Base-by-base conservation (phyloP, 2,329 filamentous ascomycete genomes). In the Alternaria arbusti region DNA sequence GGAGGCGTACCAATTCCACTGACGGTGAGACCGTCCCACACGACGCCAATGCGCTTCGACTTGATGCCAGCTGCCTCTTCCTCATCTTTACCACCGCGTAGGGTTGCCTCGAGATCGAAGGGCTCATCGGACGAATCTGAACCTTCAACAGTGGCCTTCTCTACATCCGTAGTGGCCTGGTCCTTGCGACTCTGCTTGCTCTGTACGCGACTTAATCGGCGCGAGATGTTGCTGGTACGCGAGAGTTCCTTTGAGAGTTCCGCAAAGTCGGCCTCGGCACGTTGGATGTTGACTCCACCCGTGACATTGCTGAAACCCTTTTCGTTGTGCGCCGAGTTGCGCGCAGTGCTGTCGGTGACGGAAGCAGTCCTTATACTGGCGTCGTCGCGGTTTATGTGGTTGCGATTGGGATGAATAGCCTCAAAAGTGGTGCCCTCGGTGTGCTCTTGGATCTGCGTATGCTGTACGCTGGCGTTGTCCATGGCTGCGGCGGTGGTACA, bases 1-100 rank as follows among this genome's bases (percentile, higher is more conserved):
- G 44, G 40, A 25, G 30, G 22, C 63, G 9, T 62, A 65, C 91
- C 91, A 66, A 90, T 87, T 13, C 93, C 93, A 76, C 87, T 89
- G 43, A 96, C 92, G 0, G 91, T 92, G 52, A 96, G 81, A 17
- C 86, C 85, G 57, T 96, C 88, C 92, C 92, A 96, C 66, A 91
- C 87, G 1, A 93, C 91, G 28, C 92, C 85, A 66, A 80, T 79
- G 70, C 91, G 89, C 83, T 96, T 96, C 6, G 89, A 85, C 64
- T 89, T 90, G 79, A 96, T 96, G 1, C 93, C 93, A 6, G 91
- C 91, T 65, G 91, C 88, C 64, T 87, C 86, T 74, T 93, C 91
- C 9, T 92, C 90, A 49, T 86, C 87, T 60, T 91, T 85, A 59
- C 89, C 89, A 3, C 92, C 92, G 47, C 91, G 87, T 64, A 97